Evolutionary conservation across 352 stramenopile species (phyloP), one percentile per base, ranked within the genome.

Genomic region (Phytopythium oedochilum): DNA sequence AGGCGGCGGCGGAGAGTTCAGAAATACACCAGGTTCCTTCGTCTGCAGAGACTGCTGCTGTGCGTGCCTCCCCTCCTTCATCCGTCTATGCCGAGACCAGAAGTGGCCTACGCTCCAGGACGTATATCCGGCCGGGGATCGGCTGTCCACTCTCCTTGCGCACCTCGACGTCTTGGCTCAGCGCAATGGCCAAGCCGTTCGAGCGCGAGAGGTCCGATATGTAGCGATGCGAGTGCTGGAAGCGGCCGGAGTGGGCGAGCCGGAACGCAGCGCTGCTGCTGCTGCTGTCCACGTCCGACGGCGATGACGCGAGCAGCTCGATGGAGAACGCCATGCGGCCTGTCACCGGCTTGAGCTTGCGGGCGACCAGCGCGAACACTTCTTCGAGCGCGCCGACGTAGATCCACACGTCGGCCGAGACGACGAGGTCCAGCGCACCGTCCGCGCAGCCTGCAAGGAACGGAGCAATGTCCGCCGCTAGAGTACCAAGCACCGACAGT

Each of bases 381-480:
- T 73, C 44, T 17, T 88, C 78, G 20, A 93, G 60, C 6, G 65
- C 75, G 11, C 83, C 83, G n/a, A 93, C 80, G 46, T 93, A 93
- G 59, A 93, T 93, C 83, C 83, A 93, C n/a, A 93, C 83, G 51
- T 93, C 83, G 18, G 80, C 83, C 0, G 83, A 85, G 40, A 93
- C 75, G 28, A 93, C 63, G 11, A 93, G 64, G 42, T 91, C 67
- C 28, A 91, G 56, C 14, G 67, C 74, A 25, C 31, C 57, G 40
- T 86, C 63, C 2, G 45, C 34, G 34, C 82, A 71, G 18, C 65
- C 60, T 10, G 61, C 34, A 10, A 92, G 57, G 57, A 78, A 88
- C 20, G 75, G 71, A 43, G 73, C 64, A 44, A 88, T 88, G 43
- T 86, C 73, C 9, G 60, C 64, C 43, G 64, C 77, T 90, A 35